phyloP scores from a whole-genome alignment of 2,329 filamentous ascomycete species.

The Cercospora sojina region DNA sequence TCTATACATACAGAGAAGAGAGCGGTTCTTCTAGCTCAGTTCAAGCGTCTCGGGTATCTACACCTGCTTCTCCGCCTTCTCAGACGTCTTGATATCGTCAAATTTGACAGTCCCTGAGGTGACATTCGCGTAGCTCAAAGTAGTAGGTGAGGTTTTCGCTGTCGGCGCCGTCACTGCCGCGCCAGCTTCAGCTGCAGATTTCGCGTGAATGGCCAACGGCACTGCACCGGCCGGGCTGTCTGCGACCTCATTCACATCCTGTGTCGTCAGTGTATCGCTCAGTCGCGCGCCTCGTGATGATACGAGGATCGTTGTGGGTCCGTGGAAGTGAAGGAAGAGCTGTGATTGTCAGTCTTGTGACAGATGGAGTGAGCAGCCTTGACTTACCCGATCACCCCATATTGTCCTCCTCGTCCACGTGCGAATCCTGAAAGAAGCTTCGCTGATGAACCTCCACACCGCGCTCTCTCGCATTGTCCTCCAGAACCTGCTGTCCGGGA shows the following conservation, averaged over 20 bases:
- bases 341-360: slow-evolving; percentile 31
- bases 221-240: slow-evolving; percentile 73
- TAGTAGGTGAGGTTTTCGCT: slow-evolving; percentile 30
- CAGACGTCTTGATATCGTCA: slow-evolving; percentile 18
- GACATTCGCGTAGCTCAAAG: slow-evolving; percentile 39
- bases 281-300: slow-evolving; percentile 81
- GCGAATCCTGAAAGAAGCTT: slow-evolving; percentile 65
- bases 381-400: slow-evolving; percentile 77
- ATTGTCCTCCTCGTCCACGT: slow-evolving; percentile 79
- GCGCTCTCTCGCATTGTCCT: slow-evolving; percentile 68
- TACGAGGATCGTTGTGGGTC: slow-evolving; percentile 80
- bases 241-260: slow-evolving; percentile 87
- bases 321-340: slow-evolving; percentile 85
- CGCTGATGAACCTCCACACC: slow-evolving; percentile 68
- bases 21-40: background rate
- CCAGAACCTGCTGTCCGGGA: slow-evolving; percentile 73
- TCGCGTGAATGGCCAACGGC: slow-evolving; percentile 54
- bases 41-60: background rate
- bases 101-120: slow-evolving; percentile 37
- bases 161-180: slow-evolving; percentile 25
- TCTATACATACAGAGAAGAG: background rate
- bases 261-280: slow-evolving; percentile 71
- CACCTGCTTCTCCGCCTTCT: background rate
- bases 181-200: slow-evolving; percentile 33
- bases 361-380: background rate